Base-by-base conservation (phyloP, 768 basidiomycete species). In the Suillus brevipes region DNA sequence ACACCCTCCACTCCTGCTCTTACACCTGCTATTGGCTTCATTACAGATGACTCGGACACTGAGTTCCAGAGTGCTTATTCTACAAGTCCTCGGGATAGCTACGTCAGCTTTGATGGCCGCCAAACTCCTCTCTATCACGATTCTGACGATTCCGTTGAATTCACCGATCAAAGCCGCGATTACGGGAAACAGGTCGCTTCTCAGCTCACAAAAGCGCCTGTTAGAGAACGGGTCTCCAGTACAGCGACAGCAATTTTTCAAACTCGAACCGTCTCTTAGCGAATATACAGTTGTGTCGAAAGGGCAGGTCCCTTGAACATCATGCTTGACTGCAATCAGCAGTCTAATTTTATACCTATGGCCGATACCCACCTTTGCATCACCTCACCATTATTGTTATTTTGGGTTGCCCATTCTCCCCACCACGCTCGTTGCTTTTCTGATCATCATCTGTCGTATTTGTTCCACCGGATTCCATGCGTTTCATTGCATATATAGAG, bases 31-130 rank as follows among this genome's bases (percentile, higher is more conserved):
- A 71, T 77, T 43, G 73, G 76, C 34, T 78, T 76, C 34, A 77
- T 83, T 38, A 86, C 89, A 9, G 90, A 92, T 65, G 91, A 91
- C 69, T 91, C 90, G 25, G 91, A 92, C 70, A 89, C 89, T 34
- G 92, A 94, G 71, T 94, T 94, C 75, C 91, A 93, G 77, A 94
- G 92, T 67, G 92, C 92, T 40, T 92, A 90, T 75, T 92, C 91
- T 6, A 78, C 85, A 4, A 91, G 90, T 71, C 90, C 91, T 14
- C 85, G 89, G 1, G 84, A 79, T 53, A 91, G 89, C 72, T 87
- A 86, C 67, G 84, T 82, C 49, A 85, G 84, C 71, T 81, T 76
- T 61, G 75, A 78, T 38, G 69, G 67, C 63, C 76, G 64, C 28
- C 68, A 69, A 55, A 72, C 70, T 58, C 70, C 57, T 25, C 50